These are phyloP conservation scores for Colletotrichum aenigma DNA, from an alignment of 2,329 filamentous ascomycete genomes.

Conservation along the genomic window DNA sequence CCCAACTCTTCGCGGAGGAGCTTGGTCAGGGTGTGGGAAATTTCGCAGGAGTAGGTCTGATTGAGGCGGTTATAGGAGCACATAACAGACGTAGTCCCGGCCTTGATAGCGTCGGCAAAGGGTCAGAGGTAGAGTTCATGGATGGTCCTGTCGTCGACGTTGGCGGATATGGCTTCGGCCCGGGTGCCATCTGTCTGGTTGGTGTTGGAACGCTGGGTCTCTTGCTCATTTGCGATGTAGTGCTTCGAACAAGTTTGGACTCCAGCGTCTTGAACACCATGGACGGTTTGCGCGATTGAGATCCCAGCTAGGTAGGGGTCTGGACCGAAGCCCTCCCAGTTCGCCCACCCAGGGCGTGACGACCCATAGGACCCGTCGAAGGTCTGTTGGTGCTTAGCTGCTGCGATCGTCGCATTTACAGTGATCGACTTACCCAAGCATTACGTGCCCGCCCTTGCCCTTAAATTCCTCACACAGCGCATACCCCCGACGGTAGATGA, in stretches of 20 bases:
- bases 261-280: constrained; percentile 71
- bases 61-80: constrained; percentile 42
- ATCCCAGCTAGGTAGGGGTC: constrained; percentile 72
- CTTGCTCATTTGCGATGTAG: constrained; percentile 33
- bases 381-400: constrained; percentile 53
- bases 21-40: constrained; percentile 45
- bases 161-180: constrained; percentile 24
- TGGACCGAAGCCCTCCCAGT: constrained; percentile 64
- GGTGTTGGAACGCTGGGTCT: constrained; percentile 49
- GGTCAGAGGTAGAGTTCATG: constrained; percentile 35
- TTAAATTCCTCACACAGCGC: constrained; percentile 76
- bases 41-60: constrained; percentile 51
- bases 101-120: constrained; percentile 28
- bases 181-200: constrained; percentile 60
- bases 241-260: constrained; percentile 68
- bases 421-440: not conserved
- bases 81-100: constrained; percentile 31
- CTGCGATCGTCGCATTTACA: not conserved
- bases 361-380: constrained; percentile 65
- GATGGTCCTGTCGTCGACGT: constrained; percentile 29
- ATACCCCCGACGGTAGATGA: constrained; percentile 69
- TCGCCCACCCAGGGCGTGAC: constrained; percentile 65
- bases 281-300: constrained; percentile 67
- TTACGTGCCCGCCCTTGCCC: constrained; percentile 59
- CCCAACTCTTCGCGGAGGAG: constrained; percentile 55